Evolutionary conservation across 1,284 basidiomycete genomes (phyloP).

Genomic region (Salmacisia buchloeana): DNA sequence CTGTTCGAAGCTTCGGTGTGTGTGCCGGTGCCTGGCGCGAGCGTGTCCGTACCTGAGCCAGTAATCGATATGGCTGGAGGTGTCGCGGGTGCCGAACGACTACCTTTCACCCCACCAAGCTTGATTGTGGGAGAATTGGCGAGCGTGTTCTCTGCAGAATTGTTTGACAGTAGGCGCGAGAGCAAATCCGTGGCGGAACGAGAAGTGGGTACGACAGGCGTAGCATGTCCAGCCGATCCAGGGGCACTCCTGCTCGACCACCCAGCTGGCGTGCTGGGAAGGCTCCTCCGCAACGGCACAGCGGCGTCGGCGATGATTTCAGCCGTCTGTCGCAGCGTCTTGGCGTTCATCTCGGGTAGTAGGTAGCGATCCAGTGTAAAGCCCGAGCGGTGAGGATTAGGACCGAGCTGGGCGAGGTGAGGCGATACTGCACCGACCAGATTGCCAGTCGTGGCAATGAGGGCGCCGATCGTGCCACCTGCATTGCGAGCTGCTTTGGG

Average conservation of each 20-base stretch:
- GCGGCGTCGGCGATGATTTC: constrained; percentile 47
- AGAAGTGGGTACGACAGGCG: too few relatives aligned
- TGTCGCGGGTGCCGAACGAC: too few relatives aligned
- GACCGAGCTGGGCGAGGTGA: constrained; percentile 56
- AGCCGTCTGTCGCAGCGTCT: constrained; percentile 45
- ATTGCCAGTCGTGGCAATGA: constrained; percentile 69
- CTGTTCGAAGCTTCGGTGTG: too few relatives aligned
- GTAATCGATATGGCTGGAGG: too few relatives aligned
- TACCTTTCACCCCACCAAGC: too few relatives aligned
- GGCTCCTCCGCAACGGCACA: constrained; percentile 12
- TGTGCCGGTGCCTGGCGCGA: too few relatives aligned
- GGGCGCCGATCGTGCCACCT: constrained; percentile 67
- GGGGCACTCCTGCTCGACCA: background rate
- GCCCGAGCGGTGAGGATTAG: constrained; percentile 64
- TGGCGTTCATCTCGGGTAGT: constrained; percentile 48
- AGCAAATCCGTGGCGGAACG: too few relatives aligned
- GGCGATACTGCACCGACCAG: constrained; percentile 48
- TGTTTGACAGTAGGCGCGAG: too few relatives aligned
- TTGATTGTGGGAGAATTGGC: too few relatives aligned
- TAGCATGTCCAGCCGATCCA: too few relatives aligned
- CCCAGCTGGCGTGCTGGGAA: constrained; percentile 13
- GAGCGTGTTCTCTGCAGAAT: too few relatives aligned
- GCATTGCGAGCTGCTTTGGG: constrained; percentile 59
- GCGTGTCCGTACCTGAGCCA: too few relatives aligned
- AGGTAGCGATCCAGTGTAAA: constrained; percentile 63